Evolutionary conservation across 2,329 filamentous ascomycete species (phyloP).

Genomic region (Beauveria brongniartii): DNA sequence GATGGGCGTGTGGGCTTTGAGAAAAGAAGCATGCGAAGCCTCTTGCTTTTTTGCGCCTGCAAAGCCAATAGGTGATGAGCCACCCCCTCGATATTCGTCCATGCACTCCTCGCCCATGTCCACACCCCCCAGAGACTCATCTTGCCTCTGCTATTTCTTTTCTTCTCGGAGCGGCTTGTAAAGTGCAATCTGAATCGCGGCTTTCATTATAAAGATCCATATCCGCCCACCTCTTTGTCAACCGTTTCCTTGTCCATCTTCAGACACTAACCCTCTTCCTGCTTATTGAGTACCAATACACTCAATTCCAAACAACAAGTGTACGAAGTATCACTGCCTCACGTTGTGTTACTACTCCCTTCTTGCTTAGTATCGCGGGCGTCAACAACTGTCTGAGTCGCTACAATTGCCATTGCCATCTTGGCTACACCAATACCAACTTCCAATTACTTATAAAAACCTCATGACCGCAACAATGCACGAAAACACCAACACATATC

Average conservation of each 20-base stretch:
- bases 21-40: slow-evolving; percentile 6
- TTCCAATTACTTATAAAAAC: not conserved
- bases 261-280: not conserved
- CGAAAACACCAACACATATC: slow-evolving; percentile 3
- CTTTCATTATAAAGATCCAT: slow-evolving; percentile 9
- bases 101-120: not conserved
- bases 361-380: not conserved
- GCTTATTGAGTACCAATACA: not conserved
- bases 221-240: not conserved
- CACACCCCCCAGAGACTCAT: not conserved
- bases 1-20: slow-evolving; percentile 6
- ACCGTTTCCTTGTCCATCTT: not conserved
- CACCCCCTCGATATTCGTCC: not conserved
- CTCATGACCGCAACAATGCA: not conserved
- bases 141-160: slow-evolving; percentile 1
- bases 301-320: not conserved
- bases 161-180: not conserved
- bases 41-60: slow-evolving; percentile 7
- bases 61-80: slow-evolving; percentile 3
- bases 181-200: slow-evolving; percentile 5
- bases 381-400: not conserved
- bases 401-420: not conserved
- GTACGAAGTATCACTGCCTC: not conserved
- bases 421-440: not conserved
- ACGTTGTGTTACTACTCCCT: not conserved